Conservation (phyloP, 805 yeast species). For the Metschnikowia similis region DNA sequence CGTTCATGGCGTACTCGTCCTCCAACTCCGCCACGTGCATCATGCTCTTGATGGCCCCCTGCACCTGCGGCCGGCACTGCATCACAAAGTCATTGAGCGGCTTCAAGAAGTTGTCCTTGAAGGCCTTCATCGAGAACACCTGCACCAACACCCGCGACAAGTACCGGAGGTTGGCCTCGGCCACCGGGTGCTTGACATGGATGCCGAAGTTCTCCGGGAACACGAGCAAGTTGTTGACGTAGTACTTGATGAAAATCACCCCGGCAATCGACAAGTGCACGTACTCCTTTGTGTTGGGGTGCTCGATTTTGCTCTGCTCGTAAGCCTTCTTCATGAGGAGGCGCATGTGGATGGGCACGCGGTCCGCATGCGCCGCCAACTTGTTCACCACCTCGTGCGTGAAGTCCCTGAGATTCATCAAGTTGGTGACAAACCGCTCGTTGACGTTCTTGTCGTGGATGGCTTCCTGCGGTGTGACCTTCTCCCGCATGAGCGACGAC, state of each 20-base stretch:
- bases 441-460: slow-evolving; percentile 78
- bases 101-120: slow-evolving; percentile 67
- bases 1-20: slow-evolving; percentile 52
- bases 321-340: slow-evolving; percentile 33
- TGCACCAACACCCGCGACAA: slow-evolving; percentile 61
- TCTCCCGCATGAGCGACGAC: slow-evolving; percentile 30
- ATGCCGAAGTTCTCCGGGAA: slow-evolving; percentile 59
- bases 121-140: slow-evolving; percentile 63
- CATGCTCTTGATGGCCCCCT: slow-evolving; percentile 42
- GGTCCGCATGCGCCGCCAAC: slow-evolving; percentile 40
- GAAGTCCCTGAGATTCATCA: slow-evolving; percentile 70
- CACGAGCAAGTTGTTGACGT: slow-evolving; percentile 42
- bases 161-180: slow-evolving; percentile 49
- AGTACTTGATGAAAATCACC: slow-evolving; percentile 53
- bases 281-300: slow-evolving; percentile 57
- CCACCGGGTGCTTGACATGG: slow-evolving; percentile 25
- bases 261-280: slow-evolving; percentile 67
- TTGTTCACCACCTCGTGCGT: slow-evolving; percentile 57
- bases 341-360: slow-evolving; percentile 35
- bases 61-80: slow-evolving; percentile 45
- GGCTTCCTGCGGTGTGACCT: slow-evolving; percentile 57
- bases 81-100: slow-evolving; percentile 74
- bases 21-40: slow-evolving; percentile 58
- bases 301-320: slow-evolving; percentile 39
- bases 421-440: slow-evolving; percentile 61